Evolutionary conservation across 2,329 filamentous ascomycete species (phyloP), one percentile per base, ranked within the genome.

Genomic region (Neonectria hederae): DNA sequence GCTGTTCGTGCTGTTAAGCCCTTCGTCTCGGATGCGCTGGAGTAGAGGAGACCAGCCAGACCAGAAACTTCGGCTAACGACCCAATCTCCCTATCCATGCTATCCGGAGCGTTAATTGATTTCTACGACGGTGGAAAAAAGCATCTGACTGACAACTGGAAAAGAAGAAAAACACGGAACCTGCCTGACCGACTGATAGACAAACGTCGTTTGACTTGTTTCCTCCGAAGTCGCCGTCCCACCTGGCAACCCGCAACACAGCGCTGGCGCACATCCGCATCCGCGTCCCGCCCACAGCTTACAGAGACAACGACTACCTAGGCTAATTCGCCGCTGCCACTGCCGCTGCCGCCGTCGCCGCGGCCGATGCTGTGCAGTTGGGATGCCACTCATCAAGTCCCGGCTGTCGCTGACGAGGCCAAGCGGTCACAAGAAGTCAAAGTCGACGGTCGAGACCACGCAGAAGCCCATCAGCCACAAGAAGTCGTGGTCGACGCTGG

Each of bases 331-430:
- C 49, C 45, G 48, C 42, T 26, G 54, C 19, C 35, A 22, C 45
- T 24, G 24, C 24, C 32, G 17, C 54, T 48, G 28, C 53, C 42
- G 54, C 42, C 17, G 53, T 11, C 17, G 54, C 43, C 42, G 38
- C 48, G 28, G 54, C 51, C 40, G 54, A 54, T 59, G 61, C 53
- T 54, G 60, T 30, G 61, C 55, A 19, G 55, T 43, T 26, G 48
- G 35, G n/a, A 72, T 72, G 70, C 71, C 71, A 65, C 62, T 72
- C 48, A 70, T 59, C 53, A 72, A 72, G 43, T 13, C 62, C 38
- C 71, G 67, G 59, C 70, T 70, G 52, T 71, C 69, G 40, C 57
- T 46, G 28, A 42, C n/a, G 7, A 58, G 66, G 52, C 54, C 63
- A 48, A 19, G 21, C 45, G 59, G 68, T 62, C 59, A 66, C 38